A percentile compares a stretch with the other conserved stretches of the same genome.
Evolutionary conservation across 306 rosid genomes (phyloP).

Genomic region (Cucurbita maxima): DNA sequence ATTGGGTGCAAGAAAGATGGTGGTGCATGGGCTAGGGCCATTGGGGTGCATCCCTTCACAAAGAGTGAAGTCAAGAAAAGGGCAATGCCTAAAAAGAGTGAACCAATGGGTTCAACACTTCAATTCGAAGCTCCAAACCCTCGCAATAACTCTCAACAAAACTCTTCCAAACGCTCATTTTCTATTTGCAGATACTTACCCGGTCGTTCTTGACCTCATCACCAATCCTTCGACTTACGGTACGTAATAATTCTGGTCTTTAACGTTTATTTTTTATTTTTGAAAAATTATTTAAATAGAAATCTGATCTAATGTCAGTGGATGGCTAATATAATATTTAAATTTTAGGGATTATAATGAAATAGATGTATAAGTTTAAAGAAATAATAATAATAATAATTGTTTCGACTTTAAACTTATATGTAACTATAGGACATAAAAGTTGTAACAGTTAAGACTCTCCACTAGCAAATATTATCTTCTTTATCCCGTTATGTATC

Average conservation of each 20-base stretch:
- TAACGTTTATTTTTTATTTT: neutral
- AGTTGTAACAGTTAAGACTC: too few species aligned
- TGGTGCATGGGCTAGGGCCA: slow-evolving; percentile 61
- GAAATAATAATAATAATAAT: too few species aligned
- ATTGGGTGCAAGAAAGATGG: slow-evolving; percentile 51
- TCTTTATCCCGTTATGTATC: too few species aligned
- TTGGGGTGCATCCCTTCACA: slow-evolving; percentile 95
- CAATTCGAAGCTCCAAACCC: slow-evolving; percentile 36
- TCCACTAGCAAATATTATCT: too few species aligned
- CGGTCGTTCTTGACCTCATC: slow-evolving; percentile 43
- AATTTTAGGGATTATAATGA: too few species aligned
- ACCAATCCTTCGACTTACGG: slow-evolving; percentile 40
- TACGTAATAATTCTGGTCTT: neutral
- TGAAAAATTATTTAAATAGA: neutral
- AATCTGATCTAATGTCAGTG: neutral
- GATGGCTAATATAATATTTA: too few species aligned
- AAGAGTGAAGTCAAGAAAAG: slow-evolving; percentile 50
- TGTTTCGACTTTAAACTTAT: too few species aligned
- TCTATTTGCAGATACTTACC: slow-evolving; percentile 49
- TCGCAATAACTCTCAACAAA: slow-evolving; percentile 26
- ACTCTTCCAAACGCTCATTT: slow-evolving; percentile 39
- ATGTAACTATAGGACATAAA: too few species aligned
- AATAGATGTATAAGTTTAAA: too few species aligned
- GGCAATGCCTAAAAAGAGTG: slow-evolving; percentile 52
- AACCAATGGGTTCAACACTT: slow-evolving; percentile 31